Evolutionary conservation across 2,329 filamentous ascomycete species (phyloP).

Genomic region (Arthroderma sp.): DNA sequence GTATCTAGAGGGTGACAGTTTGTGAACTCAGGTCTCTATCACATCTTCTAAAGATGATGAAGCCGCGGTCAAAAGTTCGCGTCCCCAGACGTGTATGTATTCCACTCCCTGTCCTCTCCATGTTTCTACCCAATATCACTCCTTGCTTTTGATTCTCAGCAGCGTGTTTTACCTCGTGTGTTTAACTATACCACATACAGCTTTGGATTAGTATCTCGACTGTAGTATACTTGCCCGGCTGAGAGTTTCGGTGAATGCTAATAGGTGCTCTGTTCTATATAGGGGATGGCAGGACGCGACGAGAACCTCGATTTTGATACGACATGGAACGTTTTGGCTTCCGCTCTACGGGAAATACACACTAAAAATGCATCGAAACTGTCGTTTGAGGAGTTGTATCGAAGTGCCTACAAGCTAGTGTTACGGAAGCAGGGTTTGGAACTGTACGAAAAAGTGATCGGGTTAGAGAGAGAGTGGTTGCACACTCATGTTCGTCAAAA

Average conservation of each 20-base stretch:
- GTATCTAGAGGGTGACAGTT: neutral
- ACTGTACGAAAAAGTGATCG: constrained; percentile 67
- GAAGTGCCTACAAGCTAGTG: constrained; percentile 86
- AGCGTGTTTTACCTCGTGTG: too few species aligned
- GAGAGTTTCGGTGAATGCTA: too few species aligned
- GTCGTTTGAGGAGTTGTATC: constrained; percentile 91
- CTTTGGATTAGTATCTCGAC: too few species aligned
- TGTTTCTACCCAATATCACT: neutral
- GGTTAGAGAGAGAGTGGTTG: constrained; percentile 75
- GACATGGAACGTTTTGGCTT: constrained; percentile 64
- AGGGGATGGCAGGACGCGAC: constrained; percentile 42
- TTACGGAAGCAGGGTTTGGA: constrained; percentile 71
- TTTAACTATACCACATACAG: too few species aligned
- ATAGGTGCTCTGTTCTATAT: constrained; percentile 4
- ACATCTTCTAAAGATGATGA: constrained; percentile 27
- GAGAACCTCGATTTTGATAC: constrained; percentile 69
- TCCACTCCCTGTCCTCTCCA: neutral
- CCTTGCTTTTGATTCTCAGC: too few species aligned
- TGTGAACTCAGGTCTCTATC: neutral
- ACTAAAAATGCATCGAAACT: constrained; percentile 78
- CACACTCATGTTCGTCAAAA: constrained; percentile 55
- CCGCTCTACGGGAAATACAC: constrained; percentile 77
- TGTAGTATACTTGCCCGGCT: too few species aligned
- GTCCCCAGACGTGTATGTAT: constrained; percentile 52
- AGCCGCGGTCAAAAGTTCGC: constrained; percentile 50